Conservation (phyloP, 2,329 filamentous ascomycete species). For the Lecanoromycetidae sp. region DNA sequence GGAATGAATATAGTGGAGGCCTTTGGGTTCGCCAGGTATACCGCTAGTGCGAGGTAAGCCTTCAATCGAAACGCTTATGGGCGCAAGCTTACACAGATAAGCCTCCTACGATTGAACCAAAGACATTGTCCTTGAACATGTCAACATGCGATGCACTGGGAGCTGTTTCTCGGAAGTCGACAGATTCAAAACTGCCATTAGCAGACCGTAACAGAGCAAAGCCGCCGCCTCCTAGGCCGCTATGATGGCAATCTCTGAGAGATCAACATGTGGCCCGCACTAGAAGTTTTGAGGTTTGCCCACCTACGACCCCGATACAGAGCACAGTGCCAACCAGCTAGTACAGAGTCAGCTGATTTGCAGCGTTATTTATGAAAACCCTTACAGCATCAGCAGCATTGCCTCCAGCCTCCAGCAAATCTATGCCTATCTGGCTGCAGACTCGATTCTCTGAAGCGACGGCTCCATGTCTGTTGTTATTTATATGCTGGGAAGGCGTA, state of each 20-base stretch:
- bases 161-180: slow-evolving; percentile 84
- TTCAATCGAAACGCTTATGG: not conserved
- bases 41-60: slow-evolving; percentile 26
- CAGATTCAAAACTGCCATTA: slow-evolving; percentile 64
- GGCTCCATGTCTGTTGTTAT: slow-evolving; percentile 37
- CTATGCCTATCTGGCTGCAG: slow-evolving; percentile 57
- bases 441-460: slow-evolving; percentile 57
- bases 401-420: slow-evolving; percentile 49
- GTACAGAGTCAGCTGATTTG: not conserved
- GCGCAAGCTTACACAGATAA: slow-evolving; percentile 38
- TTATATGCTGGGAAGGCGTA: not conserved
- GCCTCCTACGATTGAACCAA: slow-evolving; percentile 57
- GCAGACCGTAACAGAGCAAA: slow-evolving; percentile 69
- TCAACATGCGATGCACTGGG: slow-evolving; percentile 68
- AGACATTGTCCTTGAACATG: slow-evolving; percentile 66
- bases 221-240: slow-evolving; percentile 76
- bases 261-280: not conserved
- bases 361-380: not conserved
- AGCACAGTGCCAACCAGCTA: slow-evolving; percentile 53
- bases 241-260: slow-evolving; percentile 38
- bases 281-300: slow-evolving; percentile 27
- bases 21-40: slow-evolving; percentile 52
- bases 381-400: slow-evolving; percentile 62
- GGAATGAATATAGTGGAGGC: slow-evolving; percentile 63
- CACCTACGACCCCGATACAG: slow-evolving; percentile 62